These are phyloP conservation scores for Geotrichum phurueaensis DNA, from an alignment of 1,139 yeast genomes.

Conservation along the genomic window DNA sequence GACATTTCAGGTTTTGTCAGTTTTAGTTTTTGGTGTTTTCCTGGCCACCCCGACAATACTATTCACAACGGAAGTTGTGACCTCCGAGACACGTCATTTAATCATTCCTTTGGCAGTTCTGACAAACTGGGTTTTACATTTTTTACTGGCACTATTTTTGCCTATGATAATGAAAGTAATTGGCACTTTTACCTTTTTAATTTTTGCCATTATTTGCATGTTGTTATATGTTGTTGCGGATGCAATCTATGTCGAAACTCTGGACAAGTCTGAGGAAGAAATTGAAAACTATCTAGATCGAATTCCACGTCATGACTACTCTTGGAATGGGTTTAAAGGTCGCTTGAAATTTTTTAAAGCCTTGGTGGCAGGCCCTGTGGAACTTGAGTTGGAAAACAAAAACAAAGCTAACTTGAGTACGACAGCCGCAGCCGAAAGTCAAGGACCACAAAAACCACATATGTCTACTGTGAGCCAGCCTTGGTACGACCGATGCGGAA, in stretches of 20 bases:
- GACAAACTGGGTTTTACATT: conserved; percentile 48
- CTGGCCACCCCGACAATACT: conserved; percentile 36
- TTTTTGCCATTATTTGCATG: conserved; percentile 38
- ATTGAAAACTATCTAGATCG: not conserved
- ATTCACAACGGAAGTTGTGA: conserved; percentile 52
- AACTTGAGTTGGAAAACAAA: not conserved
- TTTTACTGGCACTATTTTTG: conserved; percentile 27
- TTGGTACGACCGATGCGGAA: not conserved
- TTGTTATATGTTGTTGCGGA: conserved; percentile 17
- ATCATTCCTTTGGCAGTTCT: conserved; percentile 52
- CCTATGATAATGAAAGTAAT: conserved; percentile 42
- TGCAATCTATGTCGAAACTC: not conserved
- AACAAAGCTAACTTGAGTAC: not conserved
- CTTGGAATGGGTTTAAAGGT: not conserved
- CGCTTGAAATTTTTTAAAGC: not conserved
- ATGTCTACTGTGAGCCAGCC: not conserved
- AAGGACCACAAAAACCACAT: not conserved
- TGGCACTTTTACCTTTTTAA: conserved; percentile 43
- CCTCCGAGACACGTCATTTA: conserved; percentile 43
- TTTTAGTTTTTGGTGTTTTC: conserved; percentile 47
- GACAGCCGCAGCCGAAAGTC: not conserved
- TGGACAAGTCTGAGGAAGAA: not conserved
- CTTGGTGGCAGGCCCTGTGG: not conserved
- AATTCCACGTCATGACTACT: not conserved
- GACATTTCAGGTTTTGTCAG: conserved; percentile 45